Evolutionary conservation across 345 rosid species (phyloP), one percentile per base, ranked within the genome.

Genomic region (Arabis alpina): DNA sequence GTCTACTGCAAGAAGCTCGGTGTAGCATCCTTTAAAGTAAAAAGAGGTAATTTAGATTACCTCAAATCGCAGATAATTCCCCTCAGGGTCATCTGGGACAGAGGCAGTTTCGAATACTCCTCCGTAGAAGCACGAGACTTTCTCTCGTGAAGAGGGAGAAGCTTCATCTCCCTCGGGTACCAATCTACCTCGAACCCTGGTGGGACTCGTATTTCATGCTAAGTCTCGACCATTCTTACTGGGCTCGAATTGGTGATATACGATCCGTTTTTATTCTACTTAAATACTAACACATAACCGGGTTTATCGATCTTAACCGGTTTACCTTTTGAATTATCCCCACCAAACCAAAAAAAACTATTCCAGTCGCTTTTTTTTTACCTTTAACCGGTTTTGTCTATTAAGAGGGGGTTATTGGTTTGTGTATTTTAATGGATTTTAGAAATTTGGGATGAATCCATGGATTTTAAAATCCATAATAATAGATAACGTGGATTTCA

Each of bases 101-200:
- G 28, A 49, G 28, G n/a, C 13, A n/a, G n/a, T n/a, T n/a, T n/a
- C n/a, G n/a, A 47, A 36, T 9, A 36, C n/a, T n/a, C n/a, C n/a
- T n/a, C n/a, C n/a, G n/a, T n/a, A n/a, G n/a, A n/a, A n/a, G n/a
- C n/a, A n/a, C n/a, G n/a, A n/a, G n/a, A n/a, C n/a, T n/a, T n/a
- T n/a, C n/a, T n/a, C n/a, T n/a, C n/a, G n/a, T n/a, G n/a, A n/a
- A n/a, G n/a, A n/a, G n/a, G 23, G 23, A 19, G 23, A 19, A 19
- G 23, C 1, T 19, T 19, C 23, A 19, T 19, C 23, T 19, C 23
- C 23, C 23, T 19, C 10, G 40, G 40, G 47, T 42, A 60, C 64
- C 64, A 60, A 60, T 60, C 10, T 57, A 5, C 47, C 13, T 64
- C 68, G 68, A 64, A 64, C 68, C 57, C 57, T 37, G 68, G 68